These are phyloP conservation scores for Fusarium temperatum DNA, from an alignment of 2,329 filamentous ascomycete species.

Conservation along the genomic window DNA sequence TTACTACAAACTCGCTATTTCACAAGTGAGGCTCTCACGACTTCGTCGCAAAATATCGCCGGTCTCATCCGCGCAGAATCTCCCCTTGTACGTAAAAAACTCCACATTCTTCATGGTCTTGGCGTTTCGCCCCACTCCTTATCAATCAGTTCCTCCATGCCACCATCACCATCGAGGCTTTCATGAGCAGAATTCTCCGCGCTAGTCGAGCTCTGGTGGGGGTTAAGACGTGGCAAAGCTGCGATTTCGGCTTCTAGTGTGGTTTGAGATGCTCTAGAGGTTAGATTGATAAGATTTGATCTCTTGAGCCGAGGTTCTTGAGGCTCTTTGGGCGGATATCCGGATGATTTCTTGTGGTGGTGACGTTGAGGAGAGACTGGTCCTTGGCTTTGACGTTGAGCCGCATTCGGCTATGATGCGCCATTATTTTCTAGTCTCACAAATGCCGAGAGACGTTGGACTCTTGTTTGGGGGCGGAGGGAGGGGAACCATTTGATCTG, in stretches of 20 bases:
- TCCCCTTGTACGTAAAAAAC: constrained; percentile 20
- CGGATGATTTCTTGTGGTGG: not conserved
- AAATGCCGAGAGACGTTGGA: not conserved
- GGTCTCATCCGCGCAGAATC: constrained; percentile 7
- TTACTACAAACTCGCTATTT: not conserved
- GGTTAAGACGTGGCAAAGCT: not conserved
- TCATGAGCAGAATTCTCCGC: constrained; percentile 15
- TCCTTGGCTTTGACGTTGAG: not conserved
- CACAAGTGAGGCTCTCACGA: not conserved
- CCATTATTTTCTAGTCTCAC: not conserved
- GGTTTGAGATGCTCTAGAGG: not conserved
- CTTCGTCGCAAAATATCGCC: not conserved
- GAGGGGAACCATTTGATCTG: not conserved
- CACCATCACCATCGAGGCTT: constrained; percentile 25
- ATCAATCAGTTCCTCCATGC: constrained; percentile 38
- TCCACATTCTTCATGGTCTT: constrained; percentile 4
- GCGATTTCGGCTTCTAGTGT: constrained; percentile 9
- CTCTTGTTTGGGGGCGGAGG: not conserved
- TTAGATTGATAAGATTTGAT: constrained; percentile 22
- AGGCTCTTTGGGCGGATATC: not conserved
- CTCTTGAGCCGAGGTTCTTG: not conserved
- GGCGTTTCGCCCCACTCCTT: constrained; percentile 23
- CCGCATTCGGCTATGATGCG: constrained; percentile 1
- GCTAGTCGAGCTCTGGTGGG: constrained; percentile 17
- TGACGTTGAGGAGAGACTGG: not conserved